phyloP scores from a whole-genome alignment of 305 asterid species.

The Stenogyne calaminthoides region DNA sequence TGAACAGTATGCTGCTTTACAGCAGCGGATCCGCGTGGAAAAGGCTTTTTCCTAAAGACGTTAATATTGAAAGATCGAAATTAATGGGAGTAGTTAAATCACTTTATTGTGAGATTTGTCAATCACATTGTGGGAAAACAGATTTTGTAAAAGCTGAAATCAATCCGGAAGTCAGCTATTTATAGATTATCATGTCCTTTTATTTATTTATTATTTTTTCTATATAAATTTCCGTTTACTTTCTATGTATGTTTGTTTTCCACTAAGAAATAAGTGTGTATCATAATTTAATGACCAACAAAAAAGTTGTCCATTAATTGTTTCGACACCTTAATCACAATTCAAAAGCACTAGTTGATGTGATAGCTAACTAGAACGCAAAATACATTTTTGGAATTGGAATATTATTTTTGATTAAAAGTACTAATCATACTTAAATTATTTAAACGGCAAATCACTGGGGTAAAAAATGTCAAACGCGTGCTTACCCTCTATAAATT shows the following conservation, averaged over 20 bases:
- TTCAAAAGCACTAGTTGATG: not conserved
- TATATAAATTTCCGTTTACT: not conserved
- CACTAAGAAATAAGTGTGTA: constrained; percentile 26
- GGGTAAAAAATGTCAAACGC: not conserved
- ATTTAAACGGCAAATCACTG: not conserved
- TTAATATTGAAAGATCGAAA: constrained; percentile 12
- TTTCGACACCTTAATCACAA: too few relatives aligned
- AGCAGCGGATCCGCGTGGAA: too few relatives aligned
- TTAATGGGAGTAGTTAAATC: constrained; percentile 38
- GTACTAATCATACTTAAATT: not conserved
- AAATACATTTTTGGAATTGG: not conserved
- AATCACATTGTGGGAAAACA: constrained; percentile 22
- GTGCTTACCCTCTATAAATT: not conserved
- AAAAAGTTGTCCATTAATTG: too few relatives aligned
- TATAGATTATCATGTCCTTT: constrained; percentile 38
- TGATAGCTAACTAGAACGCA: not conserved
- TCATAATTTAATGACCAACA: too few relatives aligned
- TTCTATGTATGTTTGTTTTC: constrained; percentile 20
- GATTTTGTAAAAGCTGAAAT: constrained; percentile 35
- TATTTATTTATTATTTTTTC: not conserved
- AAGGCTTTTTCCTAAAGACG: not conserved
- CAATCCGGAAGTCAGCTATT: constrained; percentile 39
- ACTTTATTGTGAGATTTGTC: constrained; percentile 45
- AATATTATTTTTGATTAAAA: not conserved
- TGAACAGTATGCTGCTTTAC: too few relatives aligned